Evolutionary conservation across 129 eudicot genomes (phyloP), one percentile per base, ranked within the genome.

Genomic region (Daucus carota): DNA sequence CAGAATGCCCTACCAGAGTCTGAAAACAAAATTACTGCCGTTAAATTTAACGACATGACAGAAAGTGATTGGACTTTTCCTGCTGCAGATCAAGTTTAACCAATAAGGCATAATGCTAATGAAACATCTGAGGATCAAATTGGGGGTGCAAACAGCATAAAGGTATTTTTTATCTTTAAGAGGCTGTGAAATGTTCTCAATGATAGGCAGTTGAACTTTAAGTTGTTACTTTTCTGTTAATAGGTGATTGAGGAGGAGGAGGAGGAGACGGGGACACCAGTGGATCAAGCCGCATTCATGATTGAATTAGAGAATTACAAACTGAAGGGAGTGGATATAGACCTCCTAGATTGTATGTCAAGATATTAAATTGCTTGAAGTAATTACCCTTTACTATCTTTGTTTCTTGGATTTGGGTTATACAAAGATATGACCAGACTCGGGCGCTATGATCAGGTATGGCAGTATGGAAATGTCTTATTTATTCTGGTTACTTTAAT

Each of bases 341-440:
- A 68, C 87, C 96, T 44, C 98, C 98, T 12, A 90, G 86, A 82
- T 93, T 93, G 77, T 93, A 93, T 80, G 98, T 97, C 70, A 92
- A 88, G 69, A 88, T 86, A 10, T 80, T 93, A 47, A 93, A 93
- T 78, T 90, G 87, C 52, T 85, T 90, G 50, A 93, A 90, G 98
- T 93, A 36, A 36, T 36, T 36, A 36, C 2, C 40, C 40, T 50
- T 45, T 68, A 11, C 62, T 70, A 26, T 79, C 41, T 42, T 50
- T 81, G 76, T 73, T 14, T 90, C 78, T 71, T 52, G 90, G 98
- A 91, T 89, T 71, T 52, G 90, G 98, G 93, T 89, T 93, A 80
- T 90, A 94, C 92, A 87, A 89, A 86, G 77, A 92, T 38, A 92
- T 89, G 66, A 80, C 83, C 75, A 85, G 81, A 73, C 34, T 88